Evolutionary conservation across 1,139 yeast species (phyloP).

Genomic region (Magnusiomyces suaveolens): DNA sequence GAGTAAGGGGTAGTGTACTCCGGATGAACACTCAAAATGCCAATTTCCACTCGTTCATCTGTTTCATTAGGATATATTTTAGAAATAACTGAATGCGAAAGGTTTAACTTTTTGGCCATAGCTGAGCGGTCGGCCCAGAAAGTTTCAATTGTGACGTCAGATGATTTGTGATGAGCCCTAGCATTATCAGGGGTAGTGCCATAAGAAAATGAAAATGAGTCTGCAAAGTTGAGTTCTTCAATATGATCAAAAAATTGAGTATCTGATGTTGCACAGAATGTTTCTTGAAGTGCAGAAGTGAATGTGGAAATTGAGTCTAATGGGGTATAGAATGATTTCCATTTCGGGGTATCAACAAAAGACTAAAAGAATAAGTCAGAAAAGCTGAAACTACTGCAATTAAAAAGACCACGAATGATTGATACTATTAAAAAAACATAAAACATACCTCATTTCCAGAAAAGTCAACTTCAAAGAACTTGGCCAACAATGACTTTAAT

Average conservation of each 20-base stretch:
- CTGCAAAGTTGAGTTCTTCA: slow-evolving; percentile 16
- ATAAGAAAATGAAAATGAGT: slow-evolving; percentile 21
- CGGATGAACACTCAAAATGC: slow-evolving; percentile 19
- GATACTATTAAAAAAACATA: no score
- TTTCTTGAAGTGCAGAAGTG: not conserved
- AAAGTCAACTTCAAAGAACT: slow-evolving; percentile 10
- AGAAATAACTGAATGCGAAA: slow-evolving; percentile 3
- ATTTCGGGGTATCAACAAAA: slow-evolving; percentile 21
- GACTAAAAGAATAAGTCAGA: not conserved
- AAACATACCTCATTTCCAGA: not conserved
- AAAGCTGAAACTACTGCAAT: not conserved
- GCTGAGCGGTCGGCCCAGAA: slow-evolving; percentile 17
- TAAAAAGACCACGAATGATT: not conserved
- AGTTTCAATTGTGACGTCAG: slow-evolving; percentile 23
- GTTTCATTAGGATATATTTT: slow-evolving; percentile 9
- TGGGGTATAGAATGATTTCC: slow-evolving; percentile 20
- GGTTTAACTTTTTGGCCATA: slow-evolving; percentile 7
- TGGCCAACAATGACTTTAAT: slow-evolving; percentile 1
- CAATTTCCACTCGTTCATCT: slow-evolving; percentile 22
- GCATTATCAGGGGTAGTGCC: slow-evolving; percentile 23
- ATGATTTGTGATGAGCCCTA: slow-evolving; percentile 16
- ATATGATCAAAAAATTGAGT: slow-evolving; percentile 4
- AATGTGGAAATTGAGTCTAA: slow-evolving; percentile 5
- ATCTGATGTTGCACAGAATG: slow-evolving; percentile 3
- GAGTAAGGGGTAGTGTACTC: slow-evolving; percentile 18